Percentiles rank a stretch among this genome's conserved stretches.
phyloP scores from a whole-genome alignment of 495 filamentous ascomycete species.

The Alectoria sarmentosa region DNA sequence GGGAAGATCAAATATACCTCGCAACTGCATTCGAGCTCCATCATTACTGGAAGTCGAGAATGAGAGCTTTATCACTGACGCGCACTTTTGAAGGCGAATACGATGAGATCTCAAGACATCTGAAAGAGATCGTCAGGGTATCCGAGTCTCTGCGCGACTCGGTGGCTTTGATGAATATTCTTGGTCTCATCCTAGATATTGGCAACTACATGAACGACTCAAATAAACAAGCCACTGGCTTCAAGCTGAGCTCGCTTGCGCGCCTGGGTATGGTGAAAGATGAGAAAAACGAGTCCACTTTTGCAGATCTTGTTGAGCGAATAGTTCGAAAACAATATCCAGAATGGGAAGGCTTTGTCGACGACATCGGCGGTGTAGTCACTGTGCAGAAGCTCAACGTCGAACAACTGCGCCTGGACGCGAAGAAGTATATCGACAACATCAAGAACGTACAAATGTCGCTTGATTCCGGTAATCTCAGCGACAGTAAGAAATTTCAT shows the following conservation, averaged over 20 bases:
- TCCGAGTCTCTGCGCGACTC: slow-evolving; percentile 88
- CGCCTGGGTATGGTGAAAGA: slow-evolving; percentile 97
- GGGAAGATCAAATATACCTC: slow-evolving; percentile 92
- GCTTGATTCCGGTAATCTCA: slow-evolving; percentile 88
- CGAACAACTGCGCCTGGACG: slow-evolving; percentile 80
- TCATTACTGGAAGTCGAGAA: slow-evolving; percentile 98
- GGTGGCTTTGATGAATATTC: slow-evolving; percentile 86
- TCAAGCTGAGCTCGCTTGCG: slow-evolving; percentile 94
- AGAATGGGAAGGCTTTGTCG: slow-evolving; percentile 83
- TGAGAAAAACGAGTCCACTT: slow-evolving; percentile 94
- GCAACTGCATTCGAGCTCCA: slow-evolving; percentile 90
- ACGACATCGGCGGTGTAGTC: slow-evolving; percentile 78
- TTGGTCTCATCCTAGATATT: slow-evolving; percentile 92
- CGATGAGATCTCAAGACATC: slow-evolving; percentile 75
- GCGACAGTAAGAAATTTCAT: slow-evolving; percentile 95
- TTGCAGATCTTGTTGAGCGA: slow-evolving; percentile 94
- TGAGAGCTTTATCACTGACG: slow-evolving; percentile 82
- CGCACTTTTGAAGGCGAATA: slow-evolving; percentile 83
- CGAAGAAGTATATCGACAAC: slow-evolving; percentile 91
- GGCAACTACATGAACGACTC: slow-evolving; percentile 99
- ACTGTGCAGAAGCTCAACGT: slow-evolving; percentile 89
- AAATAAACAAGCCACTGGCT: slow-evolving; percentile 95
- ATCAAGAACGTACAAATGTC: slow-evolving; percentile 88
- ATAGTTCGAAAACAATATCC: slow-evolving; percentile 95
- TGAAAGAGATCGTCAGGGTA: slow-evolving; percentile 73